Base-by-base conservation (phyloP, 495 filamentous ascomycete genomes). In the Penicillium lividum region DNA sequence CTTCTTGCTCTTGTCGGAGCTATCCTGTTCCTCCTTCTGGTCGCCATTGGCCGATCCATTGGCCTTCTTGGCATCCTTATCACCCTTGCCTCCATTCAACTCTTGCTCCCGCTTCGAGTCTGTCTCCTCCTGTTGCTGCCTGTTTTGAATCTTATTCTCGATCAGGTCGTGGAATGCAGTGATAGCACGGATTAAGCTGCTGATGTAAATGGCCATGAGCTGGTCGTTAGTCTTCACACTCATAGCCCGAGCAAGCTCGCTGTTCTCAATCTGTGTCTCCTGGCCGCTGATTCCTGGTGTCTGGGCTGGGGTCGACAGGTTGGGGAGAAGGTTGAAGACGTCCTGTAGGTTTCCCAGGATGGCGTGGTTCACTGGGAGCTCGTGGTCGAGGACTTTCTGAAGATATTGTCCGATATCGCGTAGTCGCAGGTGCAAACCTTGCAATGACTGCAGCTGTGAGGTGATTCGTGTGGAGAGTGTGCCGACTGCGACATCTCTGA, bases 91-190 rank as follows among this genome's bases (percentile, higher is more conserved):
- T 38, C 70, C 73, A 57, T 80, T 84, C 44, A 74, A 72, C 58
- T 79, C 74, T 60, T 91, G 88, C 49, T 89, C 86, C 73, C 89
- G 87, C 82, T 88, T 89, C 54, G 83, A 84, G 63, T 97, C 92
- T 74, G 89, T 92, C 71, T 98, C 94, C 69, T 97, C 94, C 74
- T 95, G 91, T 70, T 93, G 90, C 77, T 97, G 93, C 65, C 93
- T 79, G 77, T 98, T 98, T 79, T 98, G 94, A 59, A 98, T 96
- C 87, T 98, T 98, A 78, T 98, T 98, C 81, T 98, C 94, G 66
- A 98, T 98, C 61, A 98, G 78, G 74, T 98, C 94, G 72, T 98
- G 94, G 86, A 98, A 98, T 13, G 94, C 95, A 7, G 94, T 98
- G 67, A 98, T 98, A 31, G 95, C 95, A 42, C 94, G 85, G 76